Conservation (phyloP, 495 filamentous ascomycete genomes). For the Lophiostoma macrostomum region DNA sequence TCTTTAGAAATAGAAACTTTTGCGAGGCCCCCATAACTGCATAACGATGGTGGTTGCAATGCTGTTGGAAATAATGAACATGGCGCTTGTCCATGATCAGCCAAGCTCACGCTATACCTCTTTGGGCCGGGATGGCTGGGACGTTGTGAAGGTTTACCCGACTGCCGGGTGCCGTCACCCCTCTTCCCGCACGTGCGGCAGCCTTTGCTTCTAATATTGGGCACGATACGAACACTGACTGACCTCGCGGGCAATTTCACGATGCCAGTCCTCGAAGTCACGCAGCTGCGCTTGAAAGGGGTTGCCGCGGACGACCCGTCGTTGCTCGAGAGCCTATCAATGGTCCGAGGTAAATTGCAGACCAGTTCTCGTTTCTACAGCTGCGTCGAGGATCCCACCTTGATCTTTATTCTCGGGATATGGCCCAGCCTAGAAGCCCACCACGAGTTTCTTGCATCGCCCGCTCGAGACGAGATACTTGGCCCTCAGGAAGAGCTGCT, state of each 20-base stretch:
- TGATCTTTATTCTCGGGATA: slow-evolving; percentile 30
- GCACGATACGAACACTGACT: slow-evolving; percentile 22
- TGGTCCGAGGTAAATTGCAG: slow-evolving; percentile 18
- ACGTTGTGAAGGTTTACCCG: slow-evolving; percentile 2
- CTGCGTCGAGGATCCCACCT: slow-evolving; percentile 27
- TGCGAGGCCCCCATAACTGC: too few relatives aligned
- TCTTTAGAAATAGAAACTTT: too few relatives aligned
- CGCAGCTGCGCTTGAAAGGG: slow-evolving; percentile 21
- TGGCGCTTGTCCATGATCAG: slow-evolving; percentile 9
- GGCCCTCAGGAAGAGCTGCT: slow-evolving; percentile 24
- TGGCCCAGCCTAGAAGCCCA: slow-evolving; percentile 29
- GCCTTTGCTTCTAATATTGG: slow-evolving; percentile 24
- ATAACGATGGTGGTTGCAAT: too few relatives aligned
- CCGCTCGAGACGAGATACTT: slow-evolving; percentile 21
- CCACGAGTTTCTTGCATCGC: slow-evolving; percentile 23
- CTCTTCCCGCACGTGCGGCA: slow-evolving; percentile 23
- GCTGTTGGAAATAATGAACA: neutral
- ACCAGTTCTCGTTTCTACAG: slow-evolving; percentile 29
- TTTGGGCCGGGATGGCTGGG: slow-evolving; percentile 5
- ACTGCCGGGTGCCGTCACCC: slow-evolving; percentile 6
- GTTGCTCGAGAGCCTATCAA: slow-evolving; percentile 27
- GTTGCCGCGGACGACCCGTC: slow-evolving; percentile 7
- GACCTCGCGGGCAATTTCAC: slow-evolving; percentile 7
- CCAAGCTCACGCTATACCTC: slow-evolving; percentile 1
- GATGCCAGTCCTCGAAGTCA: slow-evolving; percentile 30